phyloP scores from a whole-genome alignment of 106 monocot genomes.

The Dioscorea dumetorum region DNA sequence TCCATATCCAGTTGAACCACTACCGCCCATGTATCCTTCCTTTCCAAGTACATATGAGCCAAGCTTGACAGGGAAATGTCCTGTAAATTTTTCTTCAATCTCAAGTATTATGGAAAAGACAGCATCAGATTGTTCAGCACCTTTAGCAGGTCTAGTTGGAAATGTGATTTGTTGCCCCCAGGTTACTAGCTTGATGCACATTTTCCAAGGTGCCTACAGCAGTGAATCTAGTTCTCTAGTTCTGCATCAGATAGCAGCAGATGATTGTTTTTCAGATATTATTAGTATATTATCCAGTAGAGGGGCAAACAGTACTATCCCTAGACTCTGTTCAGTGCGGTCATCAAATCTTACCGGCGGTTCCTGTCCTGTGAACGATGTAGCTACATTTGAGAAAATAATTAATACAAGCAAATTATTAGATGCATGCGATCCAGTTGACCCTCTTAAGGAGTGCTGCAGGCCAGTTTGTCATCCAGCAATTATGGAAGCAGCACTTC shows the following conservation, averaged over 20 bases:
- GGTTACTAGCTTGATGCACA: constrained; percentile 78
- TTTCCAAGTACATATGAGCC: constrained; percentile 85
- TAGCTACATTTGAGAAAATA: constrained; percentile 62
- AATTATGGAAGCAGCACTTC: constrained; percentile 87
- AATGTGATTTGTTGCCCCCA: constrained; percentile 98
- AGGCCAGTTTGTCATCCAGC: constrained; percentile 83
- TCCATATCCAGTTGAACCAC: constrained; percentile 67
- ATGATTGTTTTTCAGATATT: constrained; percentile 88
- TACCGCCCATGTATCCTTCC: constrained; percentile 91
- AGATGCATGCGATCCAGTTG: constrained; percentile 78
- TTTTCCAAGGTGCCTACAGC: constrained; percentile 69
- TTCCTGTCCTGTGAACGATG: constrained; percentile 85
- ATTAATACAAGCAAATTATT: constrained; percentile 84
- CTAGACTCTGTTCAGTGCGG: constrained; percentile 62
- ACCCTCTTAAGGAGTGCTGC: constrained; percentile 95
- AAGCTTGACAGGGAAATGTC: constrained; percentile 83
- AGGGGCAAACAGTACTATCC: constrained; percentile 79
- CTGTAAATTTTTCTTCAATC: constrained; percentile 72
- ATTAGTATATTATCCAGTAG: constrained; percentile 72
- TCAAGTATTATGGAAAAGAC: constrained; percentile 73
- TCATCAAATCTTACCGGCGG: constrained; percentile 71
- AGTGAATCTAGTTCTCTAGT: constrained; percentile 42
- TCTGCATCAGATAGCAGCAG: constrained; percentile 44
- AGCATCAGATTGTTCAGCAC: constrained; percentile 89
- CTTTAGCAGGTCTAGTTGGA: constrained; percentile 76